Evolutionary conservation across 192 early-diverging fungal genomes (phyloP).

Genomic region (Coemansia sp.): DNA sequence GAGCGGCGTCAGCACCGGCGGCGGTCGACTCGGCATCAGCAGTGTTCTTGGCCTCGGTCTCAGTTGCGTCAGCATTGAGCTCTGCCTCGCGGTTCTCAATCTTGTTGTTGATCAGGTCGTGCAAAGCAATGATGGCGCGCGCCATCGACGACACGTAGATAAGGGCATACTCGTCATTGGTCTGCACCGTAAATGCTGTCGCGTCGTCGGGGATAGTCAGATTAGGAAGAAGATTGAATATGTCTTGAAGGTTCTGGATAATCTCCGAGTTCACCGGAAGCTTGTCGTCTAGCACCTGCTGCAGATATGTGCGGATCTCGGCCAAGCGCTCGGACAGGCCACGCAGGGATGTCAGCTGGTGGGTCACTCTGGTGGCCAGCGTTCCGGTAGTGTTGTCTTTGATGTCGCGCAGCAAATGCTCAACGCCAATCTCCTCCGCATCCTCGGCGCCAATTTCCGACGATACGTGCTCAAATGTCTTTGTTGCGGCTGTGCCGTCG

Average conservation of each 20-base stretch:
- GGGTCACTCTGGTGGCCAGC: slow-evolving; percentile 85
- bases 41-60: slow-evolving; percentile 23
- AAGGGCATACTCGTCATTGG: slow-evolving; percentile 93
- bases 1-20: neutral
- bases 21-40: slow-evolving; percentile 6
- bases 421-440: slow-evolving; percentile 99
- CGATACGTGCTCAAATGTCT: slow-evolving; percentile 94
- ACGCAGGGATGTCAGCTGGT: slow-evolving; percentile 88
- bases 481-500: slow-evolving; percentile 94
- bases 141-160: slow-evolving; percentile 91
- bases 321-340: slow-evolving; percentile 80
- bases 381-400: slow-evolving; percentile 96
- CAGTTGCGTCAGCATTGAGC: slow-evolving; percentile 30
- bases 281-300: slow-evolving; percentile 78
- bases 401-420: slow-evolving; percentile 96
- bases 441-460: slow-evolving; percentile 97
- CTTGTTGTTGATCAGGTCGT: slow-evolving; percentile 98
- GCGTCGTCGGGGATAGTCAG: slow-evolving; percentile 74
- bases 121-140: slow-evolving; percentile 91
- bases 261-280: slow-evolving; percentile 96
- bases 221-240: slow-evolving; percentile 96
- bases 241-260: slow-evolving; percentile 97
- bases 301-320: slow-evolving; percentile 84
- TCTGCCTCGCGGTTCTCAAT: slow-evolving; percentile 68
- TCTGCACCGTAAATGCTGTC: slow-evolving; percentile 82